Base-by-base conservation (phyloP, 257 asterid species). In the Sherardia arvensis region DNA sequence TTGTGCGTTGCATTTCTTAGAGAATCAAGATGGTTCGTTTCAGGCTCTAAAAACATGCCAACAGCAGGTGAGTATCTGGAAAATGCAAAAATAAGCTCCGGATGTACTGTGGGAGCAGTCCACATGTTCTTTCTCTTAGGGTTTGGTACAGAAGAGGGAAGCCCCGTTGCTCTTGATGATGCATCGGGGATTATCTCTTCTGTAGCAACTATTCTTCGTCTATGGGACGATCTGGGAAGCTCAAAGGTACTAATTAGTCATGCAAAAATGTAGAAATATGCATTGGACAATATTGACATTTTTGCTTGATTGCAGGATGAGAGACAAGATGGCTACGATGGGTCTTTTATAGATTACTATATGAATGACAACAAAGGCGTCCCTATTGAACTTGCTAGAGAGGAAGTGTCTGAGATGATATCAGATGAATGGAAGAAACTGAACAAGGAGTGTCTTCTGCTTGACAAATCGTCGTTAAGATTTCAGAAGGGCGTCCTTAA, bases 21-120 rank as follows among this genome's bases (percentile, higher is more conserved):
- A 9, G 90, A 85, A 70, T 76, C 80, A 57, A 66, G 66, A 66
- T 83, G 90, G 94, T 74, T 83, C 38, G 56, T 53, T 22, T 71
- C 67, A 0, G 11, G 45, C 12, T 63, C 76, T 4, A 62, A 69
- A 5, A 36, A 58, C 14, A 1, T 29, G 4, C 77, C 80, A 33
- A 69, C 53, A 18, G 30, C 80, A 11, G 69, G 72, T 12, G 77
- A 73, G n/a, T 85, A 85, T 64, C 59, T 83, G 30, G 66, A 73
- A 58, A 81, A 77, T 66, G 93, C 79, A 6, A 62, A 56, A 26
- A 33, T 82, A 15, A 83, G 87, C 67, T 67, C 89, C 2, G 85
- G 89, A 40, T 74, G 66, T 23, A 70, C 66, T 4, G 59, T 70
- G 34, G 76, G 76, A 21, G 58, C 71, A n/a, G 51, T 54, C 7